Conservation (phyloP, 768 basidiomycete species). For the Leccinellum luteum region DNA sequence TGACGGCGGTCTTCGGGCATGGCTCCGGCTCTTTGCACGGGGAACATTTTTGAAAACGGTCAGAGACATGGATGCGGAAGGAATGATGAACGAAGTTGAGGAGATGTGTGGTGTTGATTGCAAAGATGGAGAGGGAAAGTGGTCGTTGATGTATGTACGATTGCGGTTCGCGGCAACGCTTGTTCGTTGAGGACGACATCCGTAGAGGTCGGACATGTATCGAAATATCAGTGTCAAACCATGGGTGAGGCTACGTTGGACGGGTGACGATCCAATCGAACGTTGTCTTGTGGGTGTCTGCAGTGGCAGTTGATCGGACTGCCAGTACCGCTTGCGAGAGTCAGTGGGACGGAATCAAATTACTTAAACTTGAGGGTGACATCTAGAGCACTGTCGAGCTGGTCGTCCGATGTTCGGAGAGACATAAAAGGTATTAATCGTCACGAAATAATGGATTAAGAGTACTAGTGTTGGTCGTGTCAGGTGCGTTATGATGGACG, state of each 20-base stretch:
- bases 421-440: neutral
- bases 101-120: constrained; percentile 55
- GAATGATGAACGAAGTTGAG: constrained; percentile 62
- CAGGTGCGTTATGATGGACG: neutral
- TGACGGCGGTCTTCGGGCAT: constrained; percentile 52
- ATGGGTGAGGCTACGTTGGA: neutral
- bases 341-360: constrained; percentile 4
- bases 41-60: constrained; percentile 56
- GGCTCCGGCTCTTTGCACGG: constrained; percentile 67
- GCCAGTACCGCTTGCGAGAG: neutral
- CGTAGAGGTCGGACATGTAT: constrained; percentile 1
- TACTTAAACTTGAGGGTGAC: constrained; percentile 6
- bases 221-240: constrained; percentile 1
- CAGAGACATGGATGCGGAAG: constrained; percentile 50
- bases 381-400: neutral
- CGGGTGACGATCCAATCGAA: constrained; percentile 8
- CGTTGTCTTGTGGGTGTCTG: constrained; percentile 1
- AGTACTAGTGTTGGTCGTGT: neutral
- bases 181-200: constrained; percentile 22
- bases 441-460: neutral
- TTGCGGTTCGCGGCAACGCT: constrained; percentile 60
- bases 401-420: neutral
- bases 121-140: constrained; percentile 55
- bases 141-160: constrained; percentile 73
- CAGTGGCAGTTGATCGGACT: neutral